Evolutionary conservation across 371 early-diverging fungal genomes (phyloP).

Genomic region (Mortierella polycephala): DNA sequence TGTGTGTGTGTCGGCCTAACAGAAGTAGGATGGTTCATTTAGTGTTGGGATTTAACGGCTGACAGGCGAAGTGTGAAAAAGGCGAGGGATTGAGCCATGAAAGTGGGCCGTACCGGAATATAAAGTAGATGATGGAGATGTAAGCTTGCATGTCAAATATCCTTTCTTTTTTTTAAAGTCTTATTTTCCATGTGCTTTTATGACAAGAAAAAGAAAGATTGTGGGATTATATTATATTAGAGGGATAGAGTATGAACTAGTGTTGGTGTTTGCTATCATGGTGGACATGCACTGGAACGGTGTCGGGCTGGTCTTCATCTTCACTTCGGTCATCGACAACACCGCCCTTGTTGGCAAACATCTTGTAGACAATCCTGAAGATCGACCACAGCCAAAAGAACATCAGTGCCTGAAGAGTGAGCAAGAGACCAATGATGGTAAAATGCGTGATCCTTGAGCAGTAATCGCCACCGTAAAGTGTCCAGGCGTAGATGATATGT

Average conservation of each 20-base stretch:
- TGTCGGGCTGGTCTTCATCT: conserved; percentile 52
- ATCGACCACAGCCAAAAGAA: conserved; percentile 76
- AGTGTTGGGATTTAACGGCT: too few species aligned
- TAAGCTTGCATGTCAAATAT: too few species aligned
- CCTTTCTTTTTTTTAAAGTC: too few species aligned
- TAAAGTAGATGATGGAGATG: too few species aligned
- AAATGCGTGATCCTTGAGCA: conserved; percentile 22
- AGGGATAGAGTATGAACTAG: neutral
- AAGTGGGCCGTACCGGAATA: too few species aligned
- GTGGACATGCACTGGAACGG: conserved; percentile 19
- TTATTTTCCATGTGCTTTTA: too few species aligned
- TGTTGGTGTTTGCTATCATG: conserved; percentile 10
- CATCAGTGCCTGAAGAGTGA: conserved; percentile 54
- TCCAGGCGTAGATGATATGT: conserved; percentile 56
- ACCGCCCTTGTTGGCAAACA: conserved; percentile 65
- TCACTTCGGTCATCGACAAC: conserved; percentile 76
- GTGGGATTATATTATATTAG: neutral
- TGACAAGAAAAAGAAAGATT: neutral
- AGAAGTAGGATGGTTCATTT: too few species aligned
- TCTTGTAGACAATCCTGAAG: conserved; percentile 69
- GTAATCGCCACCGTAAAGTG: conserved; percentile 22
- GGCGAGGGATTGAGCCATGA: too few species aligned
- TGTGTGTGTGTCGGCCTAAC: too few species aligned
- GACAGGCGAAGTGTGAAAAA: too few species aligned
- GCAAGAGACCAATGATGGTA: conserved; percentile 19